These are phyloP conservation scores for Azolla pinnata DNA, from an alignment of 75 land plant genomes.

Conservation along the genomic window DNA sequence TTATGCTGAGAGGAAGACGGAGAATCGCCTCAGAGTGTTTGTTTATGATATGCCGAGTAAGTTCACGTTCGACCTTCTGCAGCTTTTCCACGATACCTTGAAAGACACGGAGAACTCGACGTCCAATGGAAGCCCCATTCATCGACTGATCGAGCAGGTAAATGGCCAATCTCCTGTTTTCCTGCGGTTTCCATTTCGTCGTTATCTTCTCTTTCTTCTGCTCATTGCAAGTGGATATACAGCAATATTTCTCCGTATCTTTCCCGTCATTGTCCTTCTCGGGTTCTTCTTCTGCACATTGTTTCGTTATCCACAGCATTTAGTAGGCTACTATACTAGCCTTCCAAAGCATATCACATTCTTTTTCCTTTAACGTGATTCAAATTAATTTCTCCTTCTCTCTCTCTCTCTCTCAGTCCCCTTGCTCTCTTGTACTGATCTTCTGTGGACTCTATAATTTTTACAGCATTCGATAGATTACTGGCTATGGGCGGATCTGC, in stretches of 20 bases:
- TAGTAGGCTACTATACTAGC: neutral
- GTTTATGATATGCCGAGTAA: slow-evolving; percentile 90
- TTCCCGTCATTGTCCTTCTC: neutral
- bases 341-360: neutral
- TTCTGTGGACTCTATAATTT: neutral
- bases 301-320: neutral
- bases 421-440: neutral
- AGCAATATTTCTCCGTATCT: neutral
- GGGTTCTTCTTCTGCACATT: neutral
- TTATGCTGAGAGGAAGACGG: slow-evolving; percentile 7
- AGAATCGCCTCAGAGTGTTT: slow-evolving; percentile 42
- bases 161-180: no score
- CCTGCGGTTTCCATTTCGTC: no score
- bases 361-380: neutral
- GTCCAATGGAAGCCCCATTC: slow-evolving; percentile 95
- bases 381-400: neutral
- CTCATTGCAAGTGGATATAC: neutral
- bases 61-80: slow-evolving; percentile 78
- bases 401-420: neutral
- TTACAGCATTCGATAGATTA: slow-evolving; percentile 86
- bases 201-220: no score
- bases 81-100: slow-evolving; percentile 60
- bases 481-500: slow-evolving; percentile 91
- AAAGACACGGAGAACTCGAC: slow-evolving; percentile 70
- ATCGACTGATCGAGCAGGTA: slow-evolving; percentile 90